These are phyloP conservation scores for Lichtheimia ramosa DNA, from an alignment of 371 early-diverging fungal genomes.

Conservation along the genomic window DNA sequence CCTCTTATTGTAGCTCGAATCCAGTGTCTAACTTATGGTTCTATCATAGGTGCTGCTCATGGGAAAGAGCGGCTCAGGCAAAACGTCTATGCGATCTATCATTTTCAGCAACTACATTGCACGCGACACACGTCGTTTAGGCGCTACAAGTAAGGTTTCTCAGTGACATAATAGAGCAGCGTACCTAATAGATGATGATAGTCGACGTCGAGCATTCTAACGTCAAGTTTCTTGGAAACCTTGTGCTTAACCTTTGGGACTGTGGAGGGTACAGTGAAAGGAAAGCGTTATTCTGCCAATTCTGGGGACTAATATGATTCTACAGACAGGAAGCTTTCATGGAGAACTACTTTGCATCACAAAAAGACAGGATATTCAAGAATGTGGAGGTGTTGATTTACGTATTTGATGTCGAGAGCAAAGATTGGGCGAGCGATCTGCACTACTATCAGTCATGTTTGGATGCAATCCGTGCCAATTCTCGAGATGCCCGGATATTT, in stretches of 20 bases:
- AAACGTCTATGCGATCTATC: constrained; percentile 98
- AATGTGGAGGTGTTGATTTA: constrained; percentile 98
- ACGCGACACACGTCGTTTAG: constrained; percentile 90
- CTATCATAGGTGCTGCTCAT: constrained; percentile 83
- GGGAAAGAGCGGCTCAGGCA: constrained; percentile 97
- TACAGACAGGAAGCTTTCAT: constrained; percentile 91
- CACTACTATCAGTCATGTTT: constrained; percentile 89
- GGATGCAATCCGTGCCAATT: constrained; percentile 79
- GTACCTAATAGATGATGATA: constrained; percentile 21
- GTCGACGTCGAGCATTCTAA: constrained; percentile 97
- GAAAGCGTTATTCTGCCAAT: background rate
- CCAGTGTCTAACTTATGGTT: background rate
- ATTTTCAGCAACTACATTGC: constrained; percentile 97
- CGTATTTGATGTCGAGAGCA: constrained; percentile 94
- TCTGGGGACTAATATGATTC: background rate
- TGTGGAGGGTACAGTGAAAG: constrained; percentile 72
- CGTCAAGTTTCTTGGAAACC: constrained; percentile 91
- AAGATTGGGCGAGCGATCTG: constrained; percentile 89
- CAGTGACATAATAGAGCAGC: background rate
- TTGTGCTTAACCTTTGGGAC: constrained; percentile 96
- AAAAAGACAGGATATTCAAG: constrained; percentile 92
- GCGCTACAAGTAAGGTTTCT: constrained; percentile 82
- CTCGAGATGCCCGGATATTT: constrained; percentile 90
- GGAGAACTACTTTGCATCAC: constrained; percentile 93
- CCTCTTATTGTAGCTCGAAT: background rate